Evolutionary conservation across 2,329 filamentous ascomycete genomes (phyloP).

Genomic region (Colletotrichum liaoningense): DNA sequence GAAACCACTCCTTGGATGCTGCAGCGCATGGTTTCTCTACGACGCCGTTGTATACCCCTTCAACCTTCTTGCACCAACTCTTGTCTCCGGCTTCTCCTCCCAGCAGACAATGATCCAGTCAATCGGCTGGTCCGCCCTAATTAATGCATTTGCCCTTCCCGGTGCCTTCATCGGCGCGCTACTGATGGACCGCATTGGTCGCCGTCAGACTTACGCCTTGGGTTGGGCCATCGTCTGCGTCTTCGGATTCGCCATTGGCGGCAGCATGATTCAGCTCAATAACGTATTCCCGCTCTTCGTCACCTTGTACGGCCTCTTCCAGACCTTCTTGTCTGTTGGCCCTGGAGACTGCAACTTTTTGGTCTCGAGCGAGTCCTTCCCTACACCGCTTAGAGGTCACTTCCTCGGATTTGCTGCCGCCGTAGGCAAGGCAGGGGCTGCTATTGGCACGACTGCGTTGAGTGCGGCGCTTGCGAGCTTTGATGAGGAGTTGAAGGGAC

Average conservation of each 20-base stretch:
- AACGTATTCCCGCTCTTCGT: constrained; percentile 61
- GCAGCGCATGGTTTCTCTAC: constrained; percentile 47
- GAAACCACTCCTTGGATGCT: constrained; percentile 63
- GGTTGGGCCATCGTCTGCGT: constrained; percentile 41
- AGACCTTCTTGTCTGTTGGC: constrained; percentile 59
- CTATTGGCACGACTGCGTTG: constrained; percentile 55
- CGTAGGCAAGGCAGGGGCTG: constrained; percentile 62
- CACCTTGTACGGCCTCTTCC: constrained; percentile 63
- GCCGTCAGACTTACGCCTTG: constrained; percentile 40
- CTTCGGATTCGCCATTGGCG: constrained; percentile 61
- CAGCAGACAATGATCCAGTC: constrained; percentile 37
- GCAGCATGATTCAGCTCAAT: constrained; percentile 57
- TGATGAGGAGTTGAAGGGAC: constrained; percentile 37
- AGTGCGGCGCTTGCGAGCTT: constrained; percentile 33
- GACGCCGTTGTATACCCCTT: constrained; percentile 40
- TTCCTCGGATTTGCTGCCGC: constrained; percentile 63
- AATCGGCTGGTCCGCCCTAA: constrained; percentile 42
- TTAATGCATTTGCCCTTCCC: constrained; percentile 41
- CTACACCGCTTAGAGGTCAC: constrained; percentile 61
- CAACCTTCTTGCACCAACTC: constrained; percentile 38
- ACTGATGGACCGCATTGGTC: constrained; percentile 39
- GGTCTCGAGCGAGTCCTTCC: constrained; percentile 60
- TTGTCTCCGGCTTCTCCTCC: constrained; percentile 38
- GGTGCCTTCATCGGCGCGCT: constrained; percentile 40
- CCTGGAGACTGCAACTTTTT: constrained; percentile 61